A percentile compares a stretch with the other conserved stretches of the same genome.
Evolutionary conservation across 148 eudicot genomes (phyloP).

Genomic region (Vaccinium corymbosum): DNA sequence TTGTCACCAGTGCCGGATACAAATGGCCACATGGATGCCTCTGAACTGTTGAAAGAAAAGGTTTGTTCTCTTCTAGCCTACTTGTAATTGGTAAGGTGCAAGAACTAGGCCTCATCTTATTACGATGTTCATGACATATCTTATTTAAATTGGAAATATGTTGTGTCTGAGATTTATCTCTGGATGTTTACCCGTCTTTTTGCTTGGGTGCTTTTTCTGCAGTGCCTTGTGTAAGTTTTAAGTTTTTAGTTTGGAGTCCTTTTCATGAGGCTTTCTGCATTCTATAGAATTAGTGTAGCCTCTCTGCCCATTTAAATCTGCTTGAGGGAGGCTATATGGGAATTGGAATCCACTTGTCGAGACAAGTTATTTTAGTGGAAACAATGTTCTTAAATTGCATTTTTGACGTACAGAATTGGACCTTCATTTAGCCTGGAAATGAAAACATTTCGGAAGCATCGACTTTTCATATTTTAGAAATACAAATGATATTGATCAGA

Average conservation of each 20-base stretch:
- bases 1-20: slow-evolving; percentile 43
- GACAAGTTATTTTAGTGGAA: background rate
- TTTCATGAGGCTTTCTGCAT: background rate
- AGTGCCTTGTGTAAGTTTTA: background rate
- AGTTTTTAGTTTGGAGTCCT: background rate
- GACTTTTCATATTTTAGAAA: background rate
- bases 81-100: slow-evolving; percentile 9
- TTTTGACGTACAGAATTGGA: background rate
- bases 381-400: background rate
- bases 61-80: slow-evolving; percentile 27
- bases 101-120: background rate
- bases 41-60: slow-evolving; percentile 87
- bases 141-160: background rate
- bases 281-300: background rate
- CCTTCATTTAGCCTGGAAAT: background rate
- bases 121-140: background rate
- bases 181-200: background rate
- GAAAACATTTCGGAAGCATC: background rate
- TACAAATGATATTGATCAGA: background rate
- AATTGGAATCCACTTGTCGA: background rate
- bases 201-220: background rate
- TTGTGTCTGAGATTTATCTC: background rate
- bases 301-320: background rate
- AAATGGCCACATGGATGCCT: slow-evolving; percentile 63
- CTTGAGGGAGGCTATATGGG: background rate